A percentile compares a stretch with the other conserved stretches of the same genome.
Conservation (phyloP, 1,284 basidiomycete species). For the Golubevia sp. region DNA sequence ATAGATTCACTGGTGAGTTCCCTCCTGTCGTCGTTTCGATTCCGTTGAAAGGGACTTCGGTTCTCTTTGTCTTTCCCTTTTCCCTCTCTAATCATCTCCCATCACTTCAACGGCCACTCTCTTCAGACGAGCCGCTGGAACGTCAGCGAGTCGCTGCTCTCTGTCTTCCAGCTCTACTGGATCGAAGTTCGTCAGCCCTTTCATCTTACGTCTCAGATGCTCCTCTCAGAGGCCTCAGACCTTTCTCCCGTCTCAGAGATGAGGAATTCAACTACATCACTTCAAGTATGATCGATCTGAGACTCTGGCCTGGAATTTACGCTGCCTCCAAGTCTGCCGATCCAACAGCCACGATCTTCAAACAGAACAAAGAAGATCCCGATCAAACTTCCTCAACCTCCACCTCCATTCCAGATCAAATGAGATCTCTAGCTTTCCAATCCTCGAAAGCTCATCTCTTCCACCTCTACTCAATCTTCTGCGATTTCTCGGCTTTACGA, state of each 20-base stretch:
- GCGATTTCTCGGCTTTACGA: slow-evolving; percentile 2
- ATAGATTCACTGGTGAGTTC: slow-evolving; percentile 48
- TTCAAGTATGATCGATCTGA: slow-evolving; percentile 73
- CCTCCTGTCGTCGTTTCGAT: slow-evolving; percentile 51
- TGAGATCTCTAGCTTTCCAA: not conserved
- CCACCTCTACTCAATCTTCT: slow-evolving; percentile 6
- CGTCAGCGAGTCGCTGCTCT: slow-evolving; percentile 74
- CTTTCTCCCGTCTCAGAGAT: slow-evolving; percentile 68
- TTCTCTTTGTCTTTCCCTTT: not conserved
- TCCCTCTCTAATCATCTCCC: slow-evolving; percentile 3
- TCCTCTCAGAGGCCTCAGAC: slow-evolving; percentile 72
- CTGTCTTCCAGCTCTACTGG: slow-evolving; percentile 73
- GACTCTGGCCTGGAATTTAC: slow-evolving; percentile 70
- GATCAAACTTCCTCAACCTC: not conserved
- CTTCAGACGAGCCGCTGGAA: slow-evolving; percentile 68
- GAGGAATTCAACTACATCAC: slow-evolving; percentile 87
- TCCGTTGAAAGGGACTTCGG: not conserved
- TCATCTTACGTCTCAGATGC: slow-evolving; percentile 80
- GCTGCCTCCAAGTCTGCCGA: not conserved
- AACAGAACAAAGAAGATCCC: not conserved
- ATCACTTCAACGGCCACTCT: too few relatives aligned
- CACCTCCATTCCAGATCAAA: not conserved
- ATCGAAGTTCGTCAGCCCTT: slow-evolving; percentile 73
- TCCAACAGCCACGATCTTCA: not conserved
- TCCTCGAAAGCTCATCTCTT: slow-evolving; percentile 6